Base-by-base conservation (phyloP, 2,329 filamentous ascomycete species). In the Monilinia fructicola region DNA sequence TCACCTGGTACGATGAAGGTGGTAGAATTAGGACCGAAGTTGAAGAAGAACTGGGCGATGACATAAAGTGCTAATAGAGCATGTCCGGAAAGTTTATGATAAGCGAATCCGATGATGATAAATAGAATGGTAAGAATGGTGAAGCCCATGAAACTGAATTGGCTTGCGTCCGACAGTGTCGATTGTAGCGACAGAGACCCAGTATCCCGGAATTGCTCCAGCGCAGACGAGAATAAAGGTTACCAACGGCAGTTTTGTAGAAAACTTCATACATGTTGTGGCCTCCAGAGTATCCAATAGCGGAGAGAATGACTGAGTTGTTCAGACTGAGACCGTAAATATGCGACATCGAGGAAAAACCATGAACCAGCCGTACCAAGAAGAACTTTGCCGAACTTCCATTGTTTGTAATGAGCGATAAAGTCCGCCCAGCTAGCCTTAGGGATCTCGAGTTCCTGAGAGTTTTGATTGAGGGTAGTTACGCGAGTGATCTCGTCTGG, bases 361-460 rank as follows among this genome's bases (percentile, higher is more conserved):
- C 92, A 96, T 3, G 91, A 94, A 50, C 90, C 89, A 16, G 91
- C 90, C 16, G 91, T 94, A 26, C 90, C 90, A 44, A 92, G 80
- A 0, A 92, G 85, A 21, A 93, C 83, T 75, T 88, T 86, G 67
- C 84, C 87, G 76, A 94, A 88, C 80, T 87, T 90, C 82, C 85
- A 87, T 75, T 89, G 85, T 67, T 81, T 76, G 77, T 92, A 94
- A 80, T 94, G 89, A 48, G 77, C 78, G 77, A 81, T 76, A 79
- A 95, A 95, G 78, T 96, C 92, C 28, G 74, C 70, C 82, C 85
- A 91, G 71, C 87, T 87, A 50, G 91, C 89, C 81, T 91, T 90
- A 70, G 88, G 88, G 0, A 90, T 80, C n/a, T 73, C 69, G 59
- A 71, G 60, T 2, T 52, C 54, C 52, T 85, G 81, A 0, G 54